phyloP scores from a whole-genome alignment of 305 asterid genomes.

The Petunia hybrid region DNA sequence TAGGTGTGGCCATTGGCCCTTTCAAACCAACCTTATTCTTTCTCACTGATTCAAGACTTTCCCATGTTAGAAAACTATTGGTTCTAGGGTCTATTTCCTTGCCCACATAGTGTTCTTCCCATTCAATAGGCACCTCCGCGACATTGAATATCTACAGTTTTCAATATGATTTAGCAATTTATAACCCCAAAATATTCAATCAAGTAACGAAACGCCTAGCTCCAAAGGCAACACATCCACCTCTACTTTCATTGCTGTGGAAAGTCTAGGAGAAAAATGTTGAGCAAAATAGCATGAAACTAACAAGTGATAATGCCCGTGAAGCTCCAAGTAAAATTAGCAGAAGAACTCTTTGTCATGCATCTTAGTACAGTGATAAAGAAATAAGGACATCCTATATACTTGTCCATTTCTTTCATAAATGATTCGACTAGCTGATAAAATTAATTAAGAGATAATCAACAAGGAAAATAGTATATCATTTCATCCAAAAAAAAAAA shows the following conservation, averaged over 20 bases:
- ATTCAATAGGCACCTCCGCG: conserved; percentile 92
- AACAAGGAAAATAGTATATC: neutral
- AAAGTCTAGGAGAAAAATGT: conserved; percentile 14
- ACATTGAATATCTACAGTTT: conserved; percentile 68
- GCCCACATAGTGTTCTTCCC: conserved; percentile 99
- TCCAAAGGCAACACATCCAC: neutral
- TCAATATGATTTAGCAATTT: conserved; percentile 11
- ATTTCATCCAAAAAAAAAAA: conserved; percentile 10
- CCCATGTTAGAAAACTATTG: conserved; percentile 98
- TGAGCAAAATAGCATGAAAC: neutral
- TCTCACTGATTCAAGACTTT: conserved; percentile 95
- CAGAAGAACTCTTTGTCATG: neutral
- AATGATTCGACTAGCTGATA: neutral
- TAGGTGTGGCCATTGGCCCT: conserved; percentile 99
- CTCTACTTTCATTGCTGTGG: conserved; percentile 1
- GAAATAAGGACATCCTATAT: neutral
- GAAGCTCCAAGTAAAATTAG: conserved; percentile 12
- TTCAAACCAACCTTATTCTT: conserved; percentile 87
- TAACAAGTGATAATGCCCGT: neutral
- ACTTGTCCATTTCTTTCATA: neutral
- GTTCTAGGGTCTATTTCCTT: conserved; percentile 91
- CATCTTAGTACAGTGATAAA: neutral
- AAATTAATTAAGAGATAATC: neutral
- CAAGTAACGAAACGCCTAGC: neutral
- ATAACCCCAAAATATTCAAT: neutral